Evolutionary conservation across 179 eudicot species (phyloP).

Genomic region (Pouteria campechiana): DNA sequence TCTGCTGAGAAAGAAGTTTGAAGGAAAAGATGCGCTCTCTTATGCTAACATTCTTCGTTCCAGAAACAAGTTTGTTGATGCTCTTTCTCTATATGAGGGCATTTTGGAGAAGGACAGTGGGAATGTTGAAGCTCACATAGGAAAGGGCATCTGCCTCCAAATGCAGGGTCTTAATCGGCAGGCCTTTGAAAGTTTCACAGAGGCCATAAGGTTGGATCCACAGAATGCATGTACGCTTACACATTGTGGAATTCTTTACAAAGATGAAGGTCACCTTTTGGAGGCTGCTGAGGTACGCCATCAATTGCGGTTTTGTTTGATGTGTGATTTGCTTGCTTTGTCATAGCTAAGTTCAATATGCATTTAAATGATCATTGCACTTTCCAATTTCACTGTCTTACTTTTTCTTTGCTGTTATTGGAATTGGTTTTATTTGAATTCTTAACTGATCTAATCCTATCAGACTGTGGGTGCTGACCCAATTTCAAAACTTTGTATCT

Average conservation of each 20-base stretch:
- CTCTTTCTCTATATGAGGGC: slow-evolving; percentile 62
- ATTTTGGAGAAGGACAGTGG: slow-evolving; percentile 63
- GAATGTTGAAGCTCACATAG: slow-evolving; percentile 77
- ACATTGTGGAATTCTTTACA: slow-evolving; percentile 83
- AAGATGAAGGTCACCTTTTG: slow-evolving; percentile 82
- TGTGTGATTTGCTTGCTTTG: background rate
- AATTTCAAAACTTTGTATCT: too few species aligned
- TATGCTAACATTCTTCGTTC: slow-evolving; percentile 88
- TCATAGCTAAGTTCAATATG: too few species aligned
- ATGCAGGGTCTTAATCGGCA: slow-evolving; percentile 66
- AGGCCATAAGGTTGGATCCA: slow-evolving; percentile 82
- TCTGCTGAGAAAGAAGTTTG: slow-evolving; percentile 28
- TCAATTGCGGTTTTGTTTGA: background rate
- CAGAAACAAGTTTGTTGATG: slow-evolving; percentile 81
- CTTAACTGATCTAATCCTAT: too few species aligned
- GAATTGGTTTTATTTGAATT: too few species aligned
- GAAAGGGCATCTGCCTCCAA: slow-evolving; percentile 94
- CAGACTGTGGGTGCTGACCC: too few species aligned
- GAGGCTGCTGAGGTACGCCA: slow-evolving; percentile 93
- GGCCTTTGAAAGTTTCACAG: slow-evolving; percentile 77
- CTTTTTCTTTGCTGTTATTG: background rate
- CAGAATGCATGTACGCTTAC: slow-evolving; percentile 91
- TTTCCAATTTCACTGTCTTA: too few species aligned
- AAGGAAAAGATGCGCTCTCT: slow-evolving; percentile 57
- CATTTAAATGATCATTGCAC: too few species aligned